Percentiles rank a stretch among this genome's conserved stretches.
These are phyloP conservation scores for Aspergillus terreus DNA, from an alignment of 2,329 filamentous ascomycete genomes.

Conservation along the genomic window DNA sequence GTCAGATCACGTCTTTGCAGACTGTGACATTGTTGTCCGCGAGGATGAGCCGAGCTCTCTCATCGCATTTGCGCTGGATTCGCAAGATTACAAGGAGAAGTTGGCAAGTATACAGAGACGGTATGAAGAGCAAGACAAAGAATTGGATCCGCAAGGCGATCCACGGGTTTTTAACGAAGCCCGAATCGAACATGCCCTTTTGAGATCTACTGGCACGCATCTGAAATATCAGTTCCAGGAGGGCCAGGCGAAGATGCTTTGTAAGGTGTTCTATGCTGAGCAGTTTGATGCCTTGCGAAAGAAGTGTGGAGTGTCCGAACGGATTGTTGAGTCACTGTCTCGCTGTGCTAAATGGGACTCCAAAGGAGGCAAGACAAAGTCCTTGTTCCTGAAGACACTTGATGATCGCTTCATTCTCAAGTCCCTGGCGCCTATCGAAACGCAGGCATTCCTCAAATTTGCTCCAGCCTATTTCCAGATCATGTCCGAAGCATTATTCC, in stretches of 20 bases:
- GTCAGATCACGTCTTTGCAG: conserved; percentile 92
- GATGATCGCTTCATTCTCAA: conserved; percentile 94
- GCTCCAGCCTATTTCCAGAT: conserved; percentile 96
- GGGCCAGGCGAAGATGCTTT: conserved; percentile 89
- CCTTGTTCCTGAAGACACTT: conserved; percentile 91
- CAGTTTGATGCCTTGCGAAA: conserved; percentile 92
- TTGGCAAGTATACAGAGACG: conserved; percentile 51
- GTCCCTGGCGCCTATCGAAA: conserved; percentile 84
- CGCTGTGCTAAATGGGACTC: conserved; percentile 97
- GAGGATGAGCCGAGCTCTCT: conserved; percentile 97
- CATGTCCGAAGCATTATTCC: conserved; percentile 94
- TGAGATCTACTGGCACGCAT: conserved; percentile 83
- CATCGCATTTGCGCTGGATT: conserved; percentile 87
- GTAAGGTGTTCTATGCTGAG: conserved; percentile 98
- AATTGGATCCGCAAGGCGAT: conserved; percentile 22
- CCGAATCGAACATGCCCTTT: conserved; percentile 78
- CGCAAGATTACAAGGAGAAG: conserved; percentile 80
- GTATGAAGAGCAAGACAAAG: conserved; percentile 27
- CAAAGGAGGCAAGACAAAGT: conserved; percentile 96
- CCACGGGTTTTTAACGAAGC: conserved; percentile 55
- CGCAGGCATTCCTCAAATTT: conserved; percentile 89
- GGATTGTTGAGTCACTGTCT: conserved; percentile 91
- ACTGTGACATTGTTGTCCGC: conserved; percentile 93
- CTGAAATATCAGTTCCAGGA: conserved; percentile 95
- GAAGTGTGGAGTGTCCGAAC: conserved; percentile 89